Percentiles rank a stretch among this genome's conserved stretches.
These are phyloP conservation scores for Prunus dulcis DNA, from an alignment of 306 rosid genomes.

Conservation along the genomic window DNA sequence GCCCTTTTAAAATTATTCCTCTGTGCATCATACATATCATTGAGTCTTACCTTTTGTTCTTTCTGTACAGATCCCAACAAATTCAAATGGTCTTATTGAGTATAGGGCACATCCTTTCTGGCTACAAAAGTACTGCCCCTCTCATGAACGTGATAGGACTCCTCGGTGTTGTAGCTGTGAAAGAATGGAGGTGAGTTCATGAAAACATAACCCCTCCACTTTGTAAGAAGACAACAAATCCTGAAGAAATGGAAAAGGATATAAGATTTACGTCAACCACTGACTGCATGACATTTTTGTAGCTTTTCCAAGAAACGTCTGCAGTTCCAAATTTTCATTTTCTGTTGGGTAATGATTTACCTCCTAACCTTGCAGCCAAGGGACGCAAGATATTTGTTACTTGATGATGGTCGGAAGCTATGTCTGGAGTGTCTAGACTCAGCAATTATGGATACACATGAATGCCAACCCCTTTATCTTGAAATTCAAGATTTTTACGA, in stretches of 20 bases:
- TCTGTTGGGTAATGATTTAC: slow-evolving; percentile 23
- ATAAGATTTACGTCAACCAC: background rate
- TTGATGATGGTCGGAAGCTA: slow-evolving; percentile 92
- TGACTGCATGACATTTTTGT: background rate
- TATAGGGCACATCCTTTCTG: slow-evolving; percentile 98
- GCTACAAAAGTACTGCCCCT: slow-evolving; percentile 89
- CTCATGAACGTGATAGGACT: slow-evolving; percentile 89
- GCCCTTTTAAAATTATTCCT: background rate
- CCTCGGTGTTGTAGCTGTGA: slow-evolving; percentile 99
- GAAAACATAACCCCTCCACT: background rate
- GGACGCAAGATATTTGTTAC: slow-evolving; percentile 74
- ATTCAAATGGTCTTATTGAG: slow-evolving; percentile 85
- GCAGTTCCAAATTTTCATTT: background rate
- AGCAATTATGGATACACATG: slow-evolving; percentile 90
- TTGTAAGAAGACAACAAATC: background rate
- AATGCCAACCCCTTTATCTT: slow-evolving; percentile 96
- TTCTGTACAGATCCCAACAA: slow-evolving; percentile 76
- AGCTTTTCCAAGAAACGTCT: background rate
- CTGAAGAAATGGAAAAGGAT: background rate
- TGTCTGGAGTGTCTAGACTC: slow-evolving; percentile 98
- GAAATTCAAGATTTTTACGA: slow-evolving; percentile 96
- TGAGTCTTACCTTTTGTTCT: slow-evolving; percentile 5
- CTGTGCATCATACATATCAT: background rate
- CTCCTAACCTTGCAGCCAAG: slow-evolving; percentile 65
- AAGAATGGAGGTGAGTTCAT: slow-evolving; percentile 89